Evolutionary conservation across 106 monocot species (phyloP).

Genomic region (Dendrobium huoshanense): DNA sequence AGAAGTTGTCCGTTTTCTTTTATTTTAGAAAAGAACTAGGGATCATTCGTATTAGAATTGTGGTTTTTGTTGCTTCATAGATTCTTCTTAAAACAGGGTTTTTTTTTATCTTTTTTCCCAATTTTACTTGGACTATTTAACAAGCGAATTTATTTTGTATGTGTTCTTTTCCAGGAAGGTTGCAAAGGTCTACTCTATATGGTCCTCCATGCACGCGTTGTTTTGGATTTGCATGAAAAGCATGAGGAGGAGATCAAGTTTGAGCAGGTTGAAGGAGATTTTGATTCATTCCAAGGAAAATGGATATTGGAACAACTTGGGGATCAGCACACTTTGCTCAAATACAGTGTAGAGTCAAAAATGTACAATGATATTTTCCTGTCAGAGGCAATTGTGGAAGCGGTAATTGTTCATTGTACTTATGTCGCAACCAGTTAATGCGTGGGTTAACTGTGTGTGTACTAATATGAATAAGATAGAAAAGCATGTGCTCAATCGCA

Average conservation of each 20-base stretch:
- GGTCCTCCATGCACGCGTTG: slow-evolving; percentile 92
- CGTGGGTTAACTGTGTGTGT: background rate
- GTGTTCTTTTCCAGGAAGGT: slow-evolving; percentile 60
- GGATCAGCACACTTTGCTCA: slow-evolving; percentile 71
- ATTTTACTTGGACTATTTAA: background rate
- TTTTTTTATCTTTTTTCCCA: background rate
- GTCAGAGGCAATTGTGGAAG: slow-evolving; percentile 86
- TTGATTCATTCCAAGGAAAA: slow-evolving; percentile 81
- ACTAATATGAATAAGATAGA: background rate
- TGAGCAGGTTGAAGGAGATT: slow-evolving; percentile 94
- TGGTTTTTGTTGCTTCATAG: background rate
- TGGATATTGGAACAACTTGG: slow-evolving; percentile 93
- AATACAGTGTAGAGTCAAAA: slow-evolving; percentile 91
- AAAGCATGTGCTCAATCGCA: background rate
- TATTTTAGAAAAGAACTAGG: background rate
- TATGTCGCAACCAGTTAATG: background rate
- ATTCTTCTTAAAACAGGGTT: background rate
- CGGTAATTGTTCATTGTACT: slow-evolving; percentile 37
- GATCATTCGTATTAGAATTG: background rate
- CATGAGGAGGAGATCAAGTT: slow-evolving; percentile 74
- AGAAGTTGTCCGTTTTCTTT: background rate
- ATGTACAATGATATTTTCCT: slow-evolving; percentile 81
- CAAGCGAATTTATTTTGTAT: background rate
- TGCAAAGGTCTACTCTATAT: slow-evolving; percentile 95
- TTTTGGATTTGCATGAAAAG: slow-evolving; percentile 77